phyloP scores from a whole-genome alignment of 2,329 filamentous ascomycete species.

The Phyllosticta citriasiana region DNA sequence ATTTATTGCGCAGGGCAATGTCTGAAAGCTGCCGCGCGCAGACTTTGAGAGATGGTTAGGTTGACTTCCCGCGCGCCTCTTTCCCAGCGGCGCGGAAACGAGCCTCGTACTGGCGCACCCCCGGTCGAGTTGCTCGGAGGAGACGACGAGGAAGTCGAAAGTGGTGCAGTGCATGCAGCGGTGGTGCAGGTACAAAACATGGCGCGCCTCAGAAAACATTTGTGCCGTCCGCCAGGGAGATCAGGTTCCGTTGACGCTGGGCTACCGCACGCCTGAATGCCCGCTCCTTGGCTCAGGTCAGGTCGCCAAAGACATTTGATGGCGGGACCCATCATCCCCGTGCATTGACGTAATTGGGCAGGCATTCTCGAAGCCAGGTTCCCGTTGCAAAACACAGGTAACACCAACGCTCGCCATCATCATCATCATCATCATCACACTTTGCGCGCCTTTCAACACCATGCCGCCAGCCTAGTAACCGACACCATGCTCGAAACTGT shows the following conservation, averaged over 20 bases:
- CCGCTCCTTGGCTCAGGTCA: no score
- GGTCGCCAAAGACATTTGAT: no score
- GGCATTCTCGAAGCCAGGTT: background rate
- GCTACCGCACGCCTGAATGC: no score
- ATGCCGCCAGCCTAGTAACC: background rate
- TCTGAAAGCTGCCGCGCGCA: background rate
- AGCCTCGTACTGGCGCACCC: background rate
- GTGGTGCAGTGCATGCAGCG: no score
- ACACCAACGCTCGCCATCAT: background rate
- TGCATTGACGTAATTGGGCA: background rate
- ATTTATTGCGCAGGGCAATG: background rate
- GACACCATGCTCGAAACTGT: slow-evolving; percentile 8
- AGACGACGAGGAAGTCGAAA: no score
- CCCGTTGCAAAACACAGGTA: background rate
- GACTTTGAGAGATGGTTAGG: background rate
- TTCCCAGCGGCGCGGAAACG: background rate
- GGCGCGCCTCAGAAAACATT: background rate
- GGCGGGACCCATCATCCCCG: background rate
- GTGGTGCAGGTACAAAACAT: no score
- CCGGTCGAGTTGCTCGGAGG: no score
- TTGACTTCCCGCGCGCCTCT: background rate
- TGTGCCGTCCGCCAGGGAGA: background rate
- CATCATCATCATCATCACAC: background rate
- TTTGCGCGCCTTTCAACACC: background rate
- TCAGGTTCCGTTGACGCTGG: no score